These are phyloP conservation scores for Pyronema omphalodes DNA, from an alignment of 495 filamentous ascomycete species.

Conservation along the genomic window DNA sequence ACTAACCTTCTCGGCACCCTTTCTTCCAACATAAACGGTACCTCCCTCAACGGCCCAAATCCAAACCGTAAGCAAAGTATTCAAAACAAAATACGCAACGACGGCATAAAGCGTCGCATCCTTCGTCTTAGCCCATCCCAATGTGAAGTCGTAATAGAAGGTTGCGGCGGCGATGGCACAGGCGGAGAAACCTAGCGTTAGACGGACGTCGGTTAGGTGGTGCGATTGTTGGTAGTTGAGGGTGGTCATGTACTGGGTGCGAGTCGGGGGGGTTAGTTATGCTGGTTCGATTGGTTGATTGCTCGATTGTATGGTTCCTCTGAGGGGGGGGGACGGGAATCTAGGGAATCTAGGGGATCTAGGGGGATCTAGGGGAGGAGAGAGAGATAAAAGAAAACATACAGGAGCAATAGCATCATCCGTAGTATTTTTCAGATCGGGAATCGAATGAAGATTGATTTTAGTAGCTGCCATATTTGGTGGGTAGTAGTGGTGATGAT, in stretches of 20 bases:
- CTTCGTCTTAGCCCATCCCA: constrained; percentile 74
- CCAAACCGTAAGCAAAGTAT: constrained; percentile 66
- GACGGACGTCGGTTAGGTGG: constrained; percentile 59
- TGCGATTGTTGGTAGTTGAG: constrained; percentile 70
- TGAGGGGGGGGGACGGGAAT: not conserved
- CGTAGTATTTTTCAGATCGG: constrained; percentile 89
- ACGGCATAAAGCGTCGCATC: constrained; percentile 59
- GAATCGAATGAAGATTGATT: not conserved
- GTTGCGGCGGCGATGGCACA: constrained; percentile 60
- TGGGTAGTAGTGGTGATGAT: too few relatives aligned
- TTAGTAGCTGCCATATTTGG: too few relatives aligned
- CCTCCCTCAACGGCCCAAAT: constrained; percentile 70
- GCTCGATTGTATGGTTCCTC: too few relatives aligned
- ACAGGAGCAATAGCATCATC: constrained; percentile 58
- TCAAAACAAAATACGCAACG: constrained; percentile 57
- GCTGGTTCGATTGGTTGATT: too few relatives aligned
- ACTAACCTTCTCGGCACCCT: constrained; percentile 37
- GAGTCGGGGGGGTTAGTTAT: not conserved
- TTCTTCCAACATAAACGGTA: constrained; percentile 55
- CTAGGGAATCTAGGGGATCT: not conserved
- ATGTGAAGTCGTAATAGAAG: constrained; percentile 79
- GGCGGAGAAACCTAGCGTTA: constrained; percentile 64
- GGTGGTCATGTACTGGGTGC: constrained; percentile 56
- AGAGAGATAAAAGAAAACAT: not conserved
- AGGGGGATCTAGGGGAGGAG: too few relatives aligned